A percentile compares a stretch with the other conserved stretches of the same genome.
Conservation (phyloP, 2,329 filamentous ascomycete genomes). For the Diaporthe caulivora region DNA sequence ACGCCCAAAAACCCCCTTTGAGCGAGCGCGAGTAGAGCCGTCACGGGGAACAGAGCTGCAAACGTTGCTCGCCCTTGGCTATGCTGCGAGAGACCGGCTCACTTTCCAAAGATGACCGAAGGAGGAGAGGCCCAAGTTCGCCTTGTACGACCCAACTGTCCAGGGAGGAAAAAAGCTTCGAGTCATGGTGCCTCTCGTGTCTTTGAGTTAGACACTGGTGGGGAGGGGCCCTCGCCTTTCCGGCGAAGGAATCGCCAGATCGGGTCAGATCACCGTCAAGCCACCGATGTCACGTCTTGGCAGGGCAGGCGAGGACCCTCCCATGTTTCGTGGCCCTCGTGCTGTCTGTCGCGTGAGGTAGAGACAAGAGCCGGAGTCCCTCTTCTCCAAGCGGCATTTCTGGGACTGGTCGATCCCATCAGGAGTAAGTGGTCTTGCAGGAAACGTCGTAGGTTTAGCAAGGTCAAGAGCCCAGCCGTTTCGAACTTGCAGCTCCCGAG, state of each 20-base stretch:
- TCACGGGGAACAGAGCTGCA: neutral
- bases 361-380: constrained; percentile 5
- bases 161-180: constrained; percentile 21
- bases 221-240: constrained; percentile 10
- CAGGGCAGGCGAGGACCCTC: constrained; percentile 19
- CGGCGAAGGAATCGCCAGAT: constrained; percentile 19
- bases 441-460: constrained; percentile 29
- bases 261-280: constrained; percentile 12
- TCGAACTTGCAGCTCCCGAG: constrained; percentile 24
- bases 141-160: neutral
- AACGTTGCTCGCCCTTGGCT: neutral
- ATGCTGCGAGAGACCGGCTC: neutral
- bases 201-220: neutral
- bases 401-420: neutral
- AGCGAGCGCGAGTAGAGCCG: constrained; percentile 1
- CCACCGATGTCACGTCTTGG: constrained; percentile 26
- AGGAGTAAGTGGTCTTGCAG: constrained; percentile 24
- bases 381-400: neutral
- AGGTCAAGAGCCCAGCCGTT: constrained; percentile 28
- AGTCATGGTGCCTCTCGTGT: constrained; percentile 30
- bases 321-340: neutral
- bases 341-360: neutral
- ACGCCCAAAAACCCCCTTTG: neutral
- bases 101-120: neutral
- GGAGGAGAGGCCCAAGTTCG: neutral